These are phyloP conservation scores for Wickerhamomyces bovis DNA, from an alignment of 805 yeast species.

Conservation along the genomic window DNA sequence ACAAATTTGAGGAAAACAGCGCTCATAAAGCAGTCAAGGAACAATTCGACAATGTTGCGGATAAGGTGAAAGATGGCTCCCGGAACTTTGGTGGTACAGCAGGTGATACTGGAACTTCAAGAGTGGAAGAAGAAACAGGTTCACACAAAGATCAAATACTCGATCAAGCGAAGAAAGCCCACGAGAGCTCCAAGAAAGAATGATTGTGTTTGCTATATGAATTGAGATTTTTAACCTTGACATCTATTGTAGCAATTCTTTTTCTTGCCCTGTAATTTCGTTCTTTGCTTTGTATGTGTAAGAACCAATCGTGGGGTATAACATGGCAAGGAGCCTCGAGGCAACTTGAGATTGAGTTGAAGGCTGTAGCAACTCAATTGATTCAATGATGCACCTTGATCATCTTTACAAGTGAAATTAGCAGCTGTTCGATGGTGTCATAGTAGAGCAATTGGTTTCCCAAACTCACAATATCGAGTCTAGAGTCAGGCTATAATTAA, in stretches of 20 bases:
- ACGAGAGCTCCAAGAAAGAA: conserved; percentile 9
- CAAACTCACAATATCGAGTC: no score
- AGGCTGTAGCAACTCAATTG: not conserved
- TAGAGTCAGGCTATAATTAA: not conserved
- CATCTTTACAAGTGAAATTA: not conserved
- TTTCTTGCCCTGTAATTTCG: not conserved
- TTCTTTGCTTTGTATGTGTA: not conserved
- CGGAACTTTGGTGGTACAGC: conserved; percentile 15
- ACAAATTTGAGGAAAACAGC: not conserved
- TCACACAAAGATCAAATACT: conserved; percentile 8
- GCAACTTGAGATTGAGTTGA: no score
- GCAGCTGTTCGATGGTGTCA: not conserved
- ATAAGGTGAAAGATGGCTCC: conserved; percentile 1
- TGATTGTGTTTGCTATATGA: not conserved
- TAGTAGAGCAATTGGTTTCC: not conserved
- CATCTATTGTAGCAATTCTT: not conserved
- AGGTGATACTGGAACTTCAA: conserved; percentile 7
- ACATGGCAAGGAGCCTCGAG: no score
- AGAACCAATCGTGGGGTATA: not conserved
- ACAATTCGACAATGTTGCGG: not conserved
- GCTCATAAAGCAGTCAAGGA: not conserved
- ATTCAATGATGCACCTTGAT: not conserved
- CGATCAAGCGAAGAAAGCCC: conserved; percentile 14
- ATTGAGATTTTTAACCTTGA: not conserved
- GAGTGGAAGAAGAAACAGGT: conserved; percentile 1